A percentile compares a stretch with the other conserved stretches of the same genome.
Conservation (phyloP, 208 protist species). For the Acanthamoeba castellanii region DNA sequence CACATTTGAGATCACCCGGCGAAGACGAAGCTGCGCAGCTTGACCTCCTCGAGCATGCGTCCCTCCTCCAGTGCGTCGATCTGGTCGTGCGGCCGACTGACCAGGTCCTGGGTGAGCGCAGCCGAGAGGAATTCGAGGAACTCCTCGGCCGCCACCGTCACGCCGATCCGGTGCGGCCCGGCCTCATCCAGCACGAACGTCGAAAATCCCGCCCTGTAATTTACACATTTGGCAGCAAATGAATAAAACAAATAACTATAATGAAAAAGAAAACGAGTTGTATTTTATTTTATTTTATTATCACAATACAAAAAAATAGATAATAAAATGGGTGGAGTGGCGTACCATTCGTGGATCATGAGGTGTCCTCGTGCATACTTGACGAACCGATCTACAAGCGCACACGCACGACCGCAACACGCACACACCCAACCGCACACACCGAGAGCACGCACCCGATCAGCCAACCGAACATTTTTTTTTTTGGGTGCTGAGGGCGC, state of each 20-base stretch:
- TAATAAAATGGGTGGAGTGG: too few relatives aligned
- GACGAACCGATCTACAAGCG: neutral
- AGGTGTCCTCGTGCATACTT: neutral
- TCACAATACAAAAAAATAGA: too few relatives aligned
- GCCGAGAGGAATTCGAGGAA: neutral
- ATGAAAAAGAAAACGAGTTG: too few relatives aligned
- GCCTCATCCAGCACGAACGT: neutral
- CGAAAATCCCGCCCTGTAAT: neutral
- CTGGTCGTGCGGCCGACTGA: neutral
- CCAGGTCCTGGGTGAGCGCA: neutral
- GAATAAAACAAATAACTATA: too few relatives aligned
- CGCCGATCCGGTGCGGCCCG: neutral
- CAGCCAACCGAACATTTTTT: too few relatives aligned
- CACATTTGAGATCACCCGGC: neutral
- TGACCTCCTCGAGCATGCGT: neutral
- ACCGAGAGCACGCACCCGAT: too few relatives aligned
- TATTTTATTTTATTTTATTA: too few relatives aligned
- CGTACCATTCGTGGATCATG: neutral
- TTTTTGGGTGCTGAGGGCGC: too few relatives aligned
- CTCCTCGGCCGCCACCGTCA: neutral
- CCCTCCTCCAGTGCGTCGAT: neutral
- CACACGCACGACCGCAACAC: too few relatives aligned
- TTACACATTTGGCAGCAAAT: too few relatives aligned
- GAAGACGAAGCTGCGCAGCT: neutral
- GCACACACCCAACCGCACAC: too few relatives aligned